phyloP scores from a whole-genome alignment of 2,329 filamentous ascomycete genomes.

The Fusarium pseudocircinatum region DNA sequence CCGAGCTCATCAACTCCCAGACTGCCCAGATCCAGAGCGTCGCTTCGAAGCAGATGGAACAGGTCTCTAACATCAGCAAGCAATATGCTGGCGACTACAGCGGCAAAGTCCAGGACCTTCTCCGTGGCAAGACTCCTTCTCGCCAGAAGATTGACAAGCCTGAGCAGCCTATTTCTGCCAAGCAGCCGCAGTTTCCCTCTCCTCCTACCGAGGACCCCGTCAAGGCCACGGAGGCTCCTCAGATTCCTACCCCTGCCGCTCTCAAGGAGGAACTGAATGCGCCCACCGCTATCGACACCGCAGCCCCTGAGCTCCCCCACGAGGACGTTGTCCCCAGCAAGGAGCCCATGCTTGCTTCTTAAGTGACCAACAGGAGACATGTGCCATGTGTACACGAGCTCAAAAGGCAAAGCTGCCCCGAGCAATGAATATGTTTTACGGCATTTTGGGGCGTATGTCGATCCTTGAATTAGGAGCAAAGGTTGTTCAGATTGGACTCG shows the following conservation, averaged over 20 bases:
- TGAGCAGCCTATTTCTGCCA: constrained; percentile 25
- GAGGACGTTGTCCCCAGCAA: constrained; percentile 30
- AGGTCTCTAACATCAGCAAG: constrained; percentile 71
- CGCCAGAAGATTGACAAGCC: constrained; percentile 54
- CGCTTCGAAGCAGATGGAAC: constrained; percentile 71
- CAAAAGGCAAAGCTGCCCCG: constrained; percentile 42
- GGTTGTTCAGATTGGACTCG: constrained; percentile 42
- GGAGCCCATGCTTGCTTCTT: constrained; percentile 45
- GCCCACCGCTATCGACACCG: constrained; percentile 41
- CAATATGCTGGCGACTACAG: constrained; percentile 75
- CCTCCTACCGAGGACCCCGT: constrained; percentile 52
- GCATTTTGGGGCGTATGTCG: constrained; percentile 45
- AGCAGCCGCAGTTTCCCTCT: constrained; percentile 50
- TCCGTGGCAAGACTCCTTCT: constrained; percentile 60
- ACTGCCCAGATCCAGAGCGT: constrained; percentile 69
- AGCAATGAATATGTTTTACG: constrained; percentile 41
- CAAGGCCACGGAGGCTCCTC: constrained; percentile 30
- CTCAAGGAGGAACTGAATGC: constrained; percentile 37
- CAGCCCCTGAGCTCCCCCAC: constrained; percentile 41
- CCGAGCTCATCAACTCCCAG: constrained; percentile 68
- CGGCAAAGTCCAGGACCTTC: constrained; percentile 72
- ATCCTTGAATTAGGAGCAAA: constrained; percentile 37
- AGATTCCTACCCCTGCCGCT: constrained; percentile 38
- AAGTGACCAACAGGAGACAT: constrained; percentile 38
- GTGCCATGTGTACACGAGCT: constrained; percentile 44